Evolutionary conservation across 2,329 filamentous ascomycete genomes (phyloP), one percentile per base, ranked within the genome.

Genomic region (Scolecobasidium constrictum): DNA sequence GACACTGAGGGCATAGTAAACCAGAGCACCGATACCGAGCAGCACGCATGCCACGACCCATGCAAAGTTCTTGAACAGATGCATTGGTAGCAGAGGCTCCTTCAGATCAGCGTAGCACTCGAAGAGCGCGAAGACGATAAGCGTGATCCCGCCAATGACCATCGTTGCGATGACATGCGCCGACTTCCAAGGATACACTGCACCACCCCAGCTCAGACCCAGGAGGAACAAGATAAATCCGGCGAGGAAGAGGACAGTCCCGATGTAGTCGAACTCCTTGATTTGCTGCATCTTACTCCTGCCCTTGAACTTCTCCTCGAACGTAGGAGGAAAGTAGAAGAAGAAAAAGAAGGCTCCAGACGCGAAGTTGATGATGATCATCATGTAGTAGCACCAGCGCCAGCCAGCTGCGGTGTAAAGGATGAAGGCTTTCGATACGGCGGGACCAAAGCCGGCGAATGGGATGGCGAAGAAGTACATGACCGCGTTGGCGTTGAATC

Each of bases 111-210:
- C 46, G 36, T 45, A 53, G 17, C 36, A 47, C 47, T 55, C 53
- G 18, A 58, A 67, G 12, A 62, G 21, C 15, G 65, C 58, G 13
- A 67, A 58, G 0, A 49, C 53, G 19, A 65, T 46, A 6, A 67
- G 51, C 1, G 58, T 48, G 1, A 52, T 40, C 3, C 48, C 49
- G 3, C 65, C 64, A 17, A 65, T 49, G 2, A 64, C 46, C 12
- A 68, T 55, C 5, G 61, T 57, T 2, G 56, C 55, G 38, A 67
- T 64, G 11, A 62, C 61, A 2, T 58, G 56, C 1, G 60, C 58
- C 1, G 61, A 62, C 15, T 55, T 61, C 65, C 65, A 68, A 3
- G 64, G 58, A 47, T 66, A 66, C 31, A 63, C 56, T 38, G 50
- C 52, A 15, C 23, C 34, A 21, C 17, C 38, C 36, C 43, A 44